Conservation (phyloP, 768 basidiomycete genomes). For the Boletus pseudopeckii region DNA sequence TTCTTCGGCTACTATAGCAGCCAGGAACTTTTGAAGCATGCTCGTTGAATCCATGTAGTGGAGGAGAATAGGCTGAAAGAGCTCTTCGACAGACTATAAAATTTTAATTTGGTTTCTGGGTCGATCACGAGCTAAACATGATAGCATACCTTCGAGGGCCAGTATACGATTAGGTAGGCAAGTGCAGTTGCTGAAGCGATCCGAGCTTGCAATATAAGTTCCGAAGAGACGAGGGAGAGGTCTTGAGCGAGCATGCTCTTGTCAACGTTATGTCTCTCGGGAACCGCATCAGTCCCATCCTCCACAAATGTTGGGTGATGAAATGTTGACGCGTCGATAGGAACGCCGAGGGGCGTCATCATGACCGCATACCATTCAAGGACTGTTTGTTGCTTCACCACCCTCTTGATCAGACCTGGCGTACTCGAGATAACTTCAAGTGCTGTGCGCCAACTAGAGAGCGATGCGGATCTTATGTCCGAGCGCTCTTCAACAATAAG, state of each 20-base stretch:
- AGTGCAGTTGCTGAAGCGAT: slow-evolving; percentile 76
- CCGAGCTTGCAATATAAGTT: slow-evolving; percentile 75
- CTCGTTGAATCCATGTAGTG: slow-evolving; percentile 85
- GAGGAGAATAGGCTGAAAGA: slow-evolving; percentile 69
- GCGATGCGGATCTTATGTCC: slow-evolving; percentile 76
- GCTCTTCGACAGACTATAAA: slow-evolving; percentile 50
- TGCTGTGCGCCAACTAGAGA: slow-evolving; percentile 71
- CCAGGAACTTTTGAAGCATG: slow-evolving; percentile 86
- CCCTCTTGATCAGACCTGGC: slow-evolving; percentile 47
- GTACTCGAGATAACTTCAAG: slow-evolving; percentile 50
- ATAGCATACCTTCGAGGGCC: slow-evolving; percentile 55
- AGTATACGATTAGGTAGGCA: slow-evolving; percentile 62
- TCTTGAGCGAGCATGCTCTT: slow-evolving; percentile 94
- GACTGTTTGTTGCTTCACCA: slow-evolving; percentile 56
- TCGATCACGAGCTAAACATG: background rate
- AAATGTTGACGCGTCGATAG: slow-evolving; percentile 69
- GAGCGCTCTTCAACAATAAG: slow-evolving; percentile 84
- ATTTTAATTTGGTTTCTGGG: background rate
- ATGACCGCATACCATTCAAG: slow-evolving; percentile 84
- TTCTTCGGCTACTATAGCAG: slow-evolving; percentile 86
- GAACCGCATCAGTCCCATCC: slow-evolving; percentile 40
- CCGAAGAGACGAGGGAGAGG: slow-evolving; percentile 71
- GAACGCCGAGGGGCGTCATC: slow-evolving; percentile 86
- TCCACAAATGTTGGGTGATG: slow-evolving; percentile 55
- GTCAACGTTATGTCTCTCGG: slow-evolving; percentile 89